Percentiles rank a stretch among this genome's conserved stretches.
phyloP scores from a whole-genome alignment of 75 land plant species.

The Gnetum montanum region DNA sequence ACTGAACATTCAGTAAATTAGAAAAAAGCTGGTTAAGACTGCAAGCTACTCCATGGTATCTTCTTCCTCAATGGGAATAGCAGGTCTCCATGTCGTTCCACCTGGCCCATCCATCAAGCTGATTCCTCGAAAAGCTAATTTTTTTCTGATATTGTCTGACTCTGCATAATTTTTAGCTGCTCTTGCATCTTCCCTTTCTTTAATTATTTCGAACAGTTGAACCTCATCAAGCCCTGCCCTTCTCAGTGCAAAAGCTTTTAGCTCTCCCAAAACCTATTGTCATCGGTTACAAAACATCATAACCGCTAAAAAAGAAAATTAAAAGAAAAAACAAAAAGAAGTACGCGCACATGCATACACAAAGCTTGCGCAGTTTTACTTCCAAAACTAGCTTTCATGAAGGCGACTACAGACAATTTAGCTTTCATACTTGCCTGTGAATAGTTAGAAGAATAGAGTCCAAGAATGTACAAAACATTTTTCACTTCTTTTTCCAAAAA shows the following conservation, averaged over 20 bases:
- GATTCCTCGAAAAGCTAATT: slow-evolving; percentile 52
- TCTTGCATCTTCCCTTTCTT: slow-evolving; percentile 67
- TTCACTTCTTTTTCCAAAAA: slow-evolving; percentile 37
- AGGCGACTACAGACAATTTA: too few species aligned
- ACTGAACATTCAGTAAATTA: too few species aligned
- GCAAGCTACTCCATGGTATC: too few species aligned
- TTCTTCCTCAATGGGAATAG: slow-evolving; percentile 29
- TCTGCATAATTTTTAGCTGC: slow-evolving; percentile 54
- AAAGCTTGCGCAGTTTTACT: too few species aligned
- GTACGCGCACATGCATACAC: not conserved
- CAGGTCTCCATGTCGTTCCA: slow-evolving; percentile 82
- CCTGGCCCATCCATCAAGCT: slow-evolving; percentile 86
- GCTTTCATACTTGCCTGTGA: slow-evolving; percentile 64
- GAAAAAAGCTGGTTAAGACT: slow-evolving; percentile 2
- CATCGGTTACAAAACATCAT: not conserved
- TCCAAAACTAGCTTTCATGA: too few species aligned
- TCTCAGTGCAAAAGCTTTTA: slow-evolving; percentile 58
- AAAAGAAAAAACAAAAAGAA: not conserved
- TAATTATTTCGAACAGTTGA: slow-evolving; percentile 37
- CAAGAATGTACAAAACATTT: slow-evolving; percentile 44
- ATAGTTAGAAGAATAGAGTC: slow-evolving; percentile 33
- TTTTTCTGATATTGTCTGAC: slow-evolving; percentile 67
- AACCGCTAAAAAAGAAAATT: not conserved
- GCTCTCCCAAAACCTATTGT: slow-evolving; percentile 56
- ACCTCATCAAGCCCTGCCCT: slow-evolving; percentile 66